Evolutionary conservation across 148 eudicot genomes (phyloP).

Genomic region (Rhododendron ferrugineum): DNA sequence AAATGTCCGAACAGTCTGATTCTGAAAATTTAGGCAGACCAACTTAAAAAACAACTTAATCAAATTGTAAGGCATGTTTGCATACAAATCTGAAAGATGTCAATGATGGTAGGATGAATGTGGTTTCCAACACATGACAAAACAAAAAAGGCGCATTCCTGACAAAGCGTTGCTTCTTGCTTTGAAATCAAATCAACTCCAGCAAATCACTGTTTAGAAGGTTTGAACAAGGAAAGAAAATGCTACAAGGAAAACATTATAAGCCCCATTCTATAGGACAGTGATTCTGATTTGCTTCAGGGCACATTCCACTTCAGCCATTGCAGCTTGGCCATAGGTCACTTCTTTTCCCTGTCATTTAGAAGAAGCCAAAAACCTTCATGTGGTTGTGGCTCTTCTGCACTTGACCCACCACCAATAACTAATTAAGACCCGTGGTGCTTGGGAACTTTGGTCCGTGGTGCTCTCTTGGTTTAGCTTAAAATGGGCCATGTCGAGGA

Average conservation of each 20-base stretch:
- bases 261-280: not conserved
- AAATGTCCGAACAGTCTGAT: not conserved
- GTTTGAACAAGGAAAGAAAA: not conserved
- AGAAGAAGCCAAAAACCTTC: not conserved
- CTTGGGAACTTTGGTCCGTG: no score
- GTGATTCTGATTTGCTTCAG: not conserved
- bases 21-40: not conserved
- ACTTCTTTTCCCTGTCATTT: not conserved
- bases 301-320: not conserved
- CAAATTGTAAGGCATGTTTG: not conserved
- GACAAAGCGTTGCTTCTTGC: not conserved
- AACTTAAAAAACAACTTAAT: no score
- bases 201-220: not conserved
- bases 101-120: not conserved
- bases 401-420: not conserved
- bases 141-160: not conserved
- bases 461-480: no score
- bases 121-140: not conserved
- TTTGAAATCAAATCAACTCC: not conserved
- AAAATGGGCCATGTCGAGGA: no score
- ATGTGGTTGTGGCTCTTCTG: not conserved
- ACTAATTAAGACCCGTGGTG: not conserved
- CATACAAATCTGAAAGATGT: not conserved
- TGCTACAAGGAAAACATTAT: not conserved
- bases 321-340: not conserved